Evolutionary conservation across 257 asterid species (phyloP).

Genomic region (Echium plantagineum): DNA sequence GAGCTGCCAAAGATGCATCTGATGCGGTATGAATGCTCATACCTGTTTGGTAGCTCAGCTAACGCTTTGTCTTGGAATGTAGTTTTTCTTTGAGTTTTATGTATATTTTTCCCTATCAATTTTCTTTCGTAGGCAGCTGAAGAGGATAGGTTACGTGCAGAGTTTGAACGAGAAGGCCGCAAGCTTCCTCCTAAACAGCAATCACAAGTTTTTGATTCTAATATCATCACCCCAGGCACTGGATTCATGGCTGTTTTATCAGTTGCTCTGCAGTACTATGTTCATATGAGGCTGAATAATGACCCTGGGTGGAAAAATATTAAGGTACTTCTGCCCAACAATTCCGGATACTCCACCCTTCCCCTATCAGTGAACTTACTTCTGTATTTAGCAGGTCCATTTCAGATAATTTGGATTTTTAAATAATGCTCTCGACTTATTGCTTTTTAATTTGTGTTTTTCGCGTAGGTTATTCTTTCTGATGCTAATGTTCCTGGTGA

Average conservation of each 20-base stretch:
- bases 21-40: conserved; percentile 50
- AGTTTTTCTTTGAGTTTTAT: neutral
- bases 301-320: conserved; percentile 94
- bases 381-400: neutral
- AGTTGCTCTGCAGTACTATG: conserved; percentile 71
- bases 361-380: neutral
- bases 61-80: neutral
- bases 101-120: conserved; percentile 4
- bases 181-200: conserved; percentile 81
- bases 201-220: conserved; percentile 77
- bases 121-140: conserved; percentile 62
- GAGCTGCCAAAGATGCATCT: conserved; percentile 95
- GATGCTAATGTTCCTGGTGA: conserved; percentile 99
- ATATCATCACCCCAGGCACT: conserved; percentile 93
- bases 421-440: neutral
- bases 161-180: conserved; percentile 81
- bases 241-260: conserved; percentile 86
- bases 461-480: conserved; percentile 77
- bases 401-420: neutral
- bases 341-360: conserved; percentile 1
- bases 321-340: conserved; percentile 40
- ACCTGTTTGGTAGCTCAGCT: neutral
- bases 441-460: conserved; percentile 14
- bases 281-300: conserved; percentile 67
- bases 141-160: conserved; percentile 75